Evolutionary conservation across 2,329 filamentous ascomycete species (phyloP), one percentile per base, ranked within the genome.

Genomic region (Botrytis hyacinthi): DNA sequence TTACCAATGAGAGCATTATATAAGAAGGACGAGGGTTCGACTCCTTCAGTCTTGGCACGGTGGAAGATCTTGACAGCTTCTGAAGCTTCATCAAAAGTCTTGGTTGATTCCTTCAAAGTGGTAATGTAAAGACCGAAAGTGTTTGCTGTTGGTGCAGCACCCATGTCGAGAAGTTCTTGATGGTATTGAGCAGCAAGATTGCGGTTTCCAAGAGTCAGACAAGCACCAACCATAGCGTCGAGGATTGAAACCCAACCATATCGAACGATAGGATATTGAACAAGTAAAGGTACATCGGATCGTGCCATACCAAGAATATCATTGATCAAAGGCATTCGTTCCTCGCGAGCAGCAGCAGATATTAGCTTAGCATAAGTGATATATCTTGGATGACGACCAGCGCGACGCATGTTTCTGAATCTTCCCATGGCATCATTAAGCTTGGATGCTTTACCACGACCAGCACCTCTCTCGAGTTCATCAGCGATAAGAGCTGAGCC

Each of bases 1-100:
- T 99, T 99, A 80, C 96, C 96, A 78, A 99, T 99, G 44, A 99
- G 87, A 69, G 96, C 96, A 79, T 99, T 99, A 88, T 98, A 99
- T 76, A 99, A 84, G 87, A 99, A 99, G 0, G 95, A 97, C 66
- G 93, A 97, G 32, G 96, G 95, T 83, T 97, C 93, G 22, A 99
- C 96, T 74, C 95, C 95, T 84, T 99, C 96, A 20, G 92, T 86
- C 85, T 97, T 94, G 74, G 96, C 95, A 73, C 94, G 93, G 80
- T 96, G 91, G 86, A 99, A 99, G 82, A 99, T 97, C 84, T 97
- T 97, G 81, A 98, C 92, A 73, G 96, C 96, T 82, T 98, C 96
- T 14, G 94, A 94, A 18, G 96, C 96, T 83, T 99, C 96, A 80
- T 99, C 96, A 77, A 98, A 98, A 0, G 95, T 98, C 88, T 97